Base-by-base conservation (phyloP, 1,139 yeast species). In the Meyerozyma smithsonii region DNA sequence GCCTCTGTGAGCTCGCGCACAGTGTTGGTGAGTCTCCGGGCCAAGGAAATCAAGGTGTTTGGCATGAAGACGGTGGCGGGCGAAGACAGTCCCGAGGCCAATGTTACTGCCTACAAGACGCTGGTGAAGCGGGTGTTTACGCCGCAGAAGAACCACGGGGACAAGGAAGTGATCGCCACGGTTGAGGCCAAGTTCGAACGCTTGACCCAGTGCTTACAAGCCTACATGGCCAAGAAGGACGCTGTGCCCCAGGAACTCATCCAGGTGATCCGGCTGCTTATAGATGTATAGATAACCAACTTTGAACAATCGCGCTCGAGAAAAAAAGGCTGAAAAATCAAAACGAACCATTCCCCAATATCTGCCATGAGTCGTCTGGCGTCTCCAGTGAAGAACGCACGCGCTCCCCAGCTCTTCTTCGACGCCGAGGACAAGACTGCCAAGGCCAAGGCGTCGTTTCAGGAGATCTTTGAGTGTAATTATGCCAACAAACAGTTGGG, bases 371-470 rank as follows among this genome's bases (percentile, higher is more conserved):
- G 24, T 12, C 25, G 26, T 25, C 26, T 19, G 36, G 34, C 20
- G 34, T 30, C 34, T 18, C 34, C 34, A 4, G 17, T 26, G 17
- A 23, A 16, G 46, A 44, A 32, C 35, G 34, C 4, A 21, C 34
- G 34, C 28, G 39, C 46, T 11, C 47, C 50, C 7, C 66, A 56
- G 40, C 52, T 79, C 17, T 84, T 72, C 50, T 50, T 55, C 4
- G 73, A 74, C 38, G 71, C 66, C 35, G 76, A 70, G 15, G 79
- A 81, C 57, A 81, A 75, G 49, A 84, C 95, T 0, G 68, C 64
- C n/a, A 94, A 86, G 58, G 96, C 96, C 1, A 58, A 67, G 44
- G 42, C 55, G 32, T 69, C 80, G 8, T 92, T 86, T 57, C 66
- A 61, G 11, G 75, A 66, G 44, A 56, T 90, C 37, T 58, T 62